Evolutionary conservation across 805 yeast genomes (phyloP), one percentile per base, ranked within the genome.

Genomic region (Sungouiozyma ichnusensis): DNA sequence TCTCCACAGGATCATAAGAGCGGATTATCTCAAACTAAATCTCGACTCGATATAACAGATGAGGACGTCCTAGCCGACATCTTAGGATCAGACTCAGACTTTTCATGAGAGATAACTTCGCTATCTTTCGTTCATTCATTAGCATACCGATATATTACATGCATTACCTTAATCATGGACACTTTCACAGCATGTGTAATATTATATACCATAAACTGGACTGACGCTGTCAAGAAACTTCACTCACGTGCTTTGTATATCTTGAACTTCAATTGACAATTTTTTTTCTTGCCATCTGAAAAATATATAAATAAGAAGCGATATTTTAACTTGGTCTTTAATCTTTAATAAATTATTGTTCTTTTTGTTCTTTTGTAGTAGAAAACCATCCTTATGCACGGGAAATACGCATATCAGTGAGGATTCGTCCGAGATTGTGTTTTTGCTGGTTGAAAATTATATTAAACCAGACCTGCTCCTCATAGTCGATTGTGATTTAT

Each of bases 371-470:
- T 11, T 24, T 11, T 7, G 29, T 24, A 7, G 24, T 38, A 38
- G 51, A 51, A 44, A 72, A 64, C 65, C 72, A 85, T 88, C 97
- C 81, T 90, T 90, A 86, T 90, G 97, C 98, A 83, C 82, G 98
- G 97, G 97, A 95, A 90, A 87, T 90, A 92, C 97, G 95, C 95
- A 94, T 86, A 87, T 90, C 97, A 88, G 95, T 90, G 98, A 90
- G 97, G 98, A 92, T 87, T 88, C 95, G 96, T 92, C 98, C 97
- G 98, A 90, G 98, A 87, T 88, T 94, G 95, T 90, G 97, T 92
- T 85, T 90, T 90, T 90, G 98, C 98, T 90, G 95, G 97, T 90
- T 92, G 97, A 92, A 90, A 92, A 56, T 59, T 51, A 58, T 85
- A 88, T 85, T 78, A 79, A 81, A 83, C 92, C 88, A 68, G 90